Conservation (phyloP, 345 rosid genomes). For the Raphanus raphanistrum region DNA sequence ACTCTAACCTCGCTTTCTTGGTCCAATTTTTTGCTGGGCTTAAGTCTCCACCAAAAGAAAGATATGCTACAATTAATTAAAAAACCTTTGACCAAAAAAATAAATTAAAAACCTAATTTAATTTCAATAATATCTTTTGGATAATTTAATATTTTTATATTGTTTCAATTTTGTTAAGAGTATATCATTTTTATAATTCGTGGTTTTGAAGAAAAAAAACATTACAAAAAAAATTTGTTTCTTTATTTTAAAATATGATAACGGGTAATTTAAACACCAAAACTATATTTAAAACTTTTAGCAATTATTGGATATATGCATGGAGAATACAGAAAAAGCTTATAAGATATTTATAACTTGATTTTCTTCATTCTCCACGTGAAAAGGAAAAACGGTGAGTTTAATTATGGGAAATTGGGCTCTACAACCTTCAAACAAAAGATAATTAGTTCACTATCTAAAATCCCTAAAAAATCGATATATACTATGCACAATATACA, state of each 20-base stretch:
- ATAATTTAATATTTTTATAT: neutral
- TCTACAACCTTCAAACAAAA: no score
- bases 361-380: neutral
- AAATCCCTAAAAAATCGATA: no score
- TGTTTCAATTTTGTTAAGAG: neutral
- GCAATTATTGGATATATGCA: neutral
- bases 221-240: neutral
- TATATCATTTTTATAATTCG: neutral
- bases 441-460: no score
- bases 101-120: no score
- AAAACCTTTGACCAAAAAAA: neutral
- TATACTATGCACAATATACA: no score
- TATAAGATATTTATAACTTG: neutral
- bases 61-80: neutral
- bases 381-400: neutral
- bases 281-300: neutral
- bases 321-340: neutral
- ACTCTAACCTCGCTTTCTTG: slow-evolving; percentile 15
- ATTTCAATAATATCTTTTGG: neutral
- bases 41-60: neutral
- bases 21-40: neutral
- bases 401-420: no score
- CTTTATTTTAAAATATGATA: neutral
- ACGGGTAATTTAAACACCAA: neutral
- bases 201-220: neutral